phyloP scores from a whole-genome alignment of 441 rosid genomes.

The Pelargonium citronellum region DNA sequence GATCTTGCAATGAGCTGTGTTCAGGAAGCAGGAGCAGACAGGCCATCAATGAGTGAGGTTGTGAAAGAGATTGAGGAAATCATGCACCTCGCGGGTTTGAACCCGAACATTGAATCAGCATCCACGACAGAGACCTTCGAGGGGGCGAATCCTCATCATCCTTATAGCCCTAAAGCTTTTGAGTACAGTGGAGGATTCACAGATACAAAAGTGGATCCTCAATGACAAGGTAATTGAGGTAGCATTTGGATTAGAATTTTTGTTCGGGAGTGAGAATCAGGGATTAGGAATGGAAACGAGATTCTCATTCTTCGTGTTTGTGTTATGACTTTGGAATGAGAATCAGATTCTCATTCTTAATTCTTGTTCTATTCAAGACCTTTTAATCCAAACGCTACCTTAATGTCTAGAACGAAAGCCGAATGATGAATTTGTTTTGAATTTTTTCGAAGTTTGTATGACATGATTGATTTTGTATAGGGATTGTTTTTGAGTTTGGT shows the following conservation, averaged over 20 bases:
- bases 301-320: too few species aligned
- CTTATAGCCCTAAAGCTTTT: conserved; percentile 32
- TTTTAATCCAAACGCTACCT: too few species aligned
- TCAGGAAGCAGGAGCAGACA: conserved; percentile 45
- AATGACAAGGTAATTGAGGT: too few species aligned
- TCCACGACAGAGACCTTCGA: conserved; percentile 43
- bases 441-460: neutral
- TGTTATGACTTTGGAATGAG: too few species aligned
- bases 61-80: conserved; percentile 71
- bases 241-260: too few species aligned
- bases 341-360: too few species aligned
- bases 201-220: conserved; percentile 33
- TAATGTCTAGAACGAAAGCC: too few species aligned
- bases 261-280: too few species aligned
- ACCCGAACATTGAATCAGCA: conserved; percentile 41
- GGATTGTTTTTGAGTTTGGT: neutral
- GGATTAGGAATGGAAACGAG: too few species aligned
- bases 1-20: conserved; percentile 67
- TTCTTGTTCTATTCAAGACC: too few species aligned
- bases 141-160: conserved; percentile 30
- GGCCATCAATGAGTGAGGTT: conserved; percentile 72
- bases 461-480: neutral
- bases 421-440: too few species aligned
- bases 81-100: conserved; percentile 53
- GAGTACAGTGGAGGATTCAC: conserved; percentile 37